Evolutionary conservation across 2,329 filamentous ascomycete species (phyloP), one percentile per base, ranked within the genome.

Genomic region (Fusarium nygamai): DNA sequence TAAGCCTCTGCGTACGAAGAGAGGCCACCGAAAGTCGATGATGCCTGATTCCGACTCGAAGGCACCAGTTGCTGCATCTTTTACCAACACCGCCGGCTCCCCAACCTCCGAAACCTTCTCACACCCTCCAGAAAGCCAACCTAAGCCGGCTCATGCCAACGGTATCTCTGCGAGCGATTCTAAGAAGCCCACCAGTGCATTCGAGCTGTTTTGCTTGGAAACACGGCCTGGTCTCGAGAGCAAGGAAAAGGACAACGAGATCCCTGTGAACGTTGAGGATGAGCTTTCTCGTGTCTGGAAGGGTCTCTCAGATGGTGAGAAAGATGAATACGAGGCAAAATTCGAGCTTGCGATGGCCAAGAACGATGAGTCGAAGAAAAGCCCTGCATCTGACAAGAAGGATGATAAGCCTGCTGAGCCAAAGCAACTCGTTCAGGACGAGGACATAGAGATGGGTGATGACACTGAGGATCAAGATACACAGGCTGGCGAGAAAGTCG

Each of bases 1-100:
- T 79, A 94, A 94, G 82, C 93, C 93, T 36, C 85, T 94, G 73
- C 89, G 93, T 38, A 91, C 90, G 72, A 95, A 95, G 85, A 89
- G 93, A 61, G 91, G 91, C 68, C 91, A 94, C 78, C 85, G 92
- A 61, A 92, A 92, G 82, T 89, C 88, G 41, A 81, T 86, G 61
- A 80, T 86, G 63, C 82, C 83, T 67, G 84, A 84, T 71, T 78
- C 80, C 77, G 87, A 88, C 57, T 76, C 83, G 31, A 85, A 84
- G 74, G 81, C 81, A 62, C 80, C 79, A 47, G 79, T 80, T 31
- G 79, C 82, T 64, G 84, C 81, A 72, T 82, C 85, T 41, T 85
- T 86, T 77, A 85, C 85, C 79, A 86, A 84, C 80, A 85, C 88
- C 76, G 86, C 85, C 66, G 76, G 74, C 73, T 86, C 69, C 78